These are phyloP conservation scores for Umbelopsis vinacea DNA, from an alignment of 192 early-diverging fungal species.

Conservation along the genomic window DNA sequence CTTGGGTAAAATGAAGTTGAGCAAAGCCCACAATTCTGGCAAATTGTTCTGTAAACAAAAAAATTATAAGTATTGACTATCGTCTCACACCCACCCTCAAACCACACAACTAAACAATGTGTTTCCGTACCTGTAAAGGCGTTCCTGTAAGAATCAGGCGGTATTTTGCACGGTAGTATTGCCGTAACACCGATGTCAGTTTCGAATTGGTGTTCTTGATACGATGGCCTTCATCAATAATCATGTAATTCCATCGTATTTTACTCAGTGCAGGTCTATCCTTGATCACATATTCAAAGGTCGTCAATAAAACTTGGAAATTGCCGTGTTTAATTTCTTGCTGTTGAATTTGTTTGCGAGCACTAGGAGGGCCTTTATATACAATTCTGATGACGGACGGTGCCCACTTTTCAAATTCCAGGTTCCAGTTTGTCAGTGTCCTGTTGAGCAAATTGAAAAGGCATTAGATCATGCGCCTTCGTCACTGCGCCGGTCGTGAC, in stretches of 20 bases:
- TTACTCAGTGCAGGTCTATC: slow-evolving; percentile 84
- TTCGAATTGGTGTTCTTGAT: slow-evolving; percentile 97
- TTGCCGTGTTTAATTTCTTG: slow-evolving; percentile 73
- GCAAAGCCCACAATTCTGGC: slow-evolving; percentile 93
- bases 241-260: slow-evolving; percentile 97
- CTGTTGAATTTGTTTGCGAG: slow-evolving; percentile 74
- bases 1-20: slow-evolving; percentile 96
- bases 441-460: slow-evolving; percentile 30
- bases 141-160: slow-evolving; percentile 97
- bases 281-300: slow-evolving; percentile 96
- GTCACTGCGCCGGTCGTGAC: not conserved
- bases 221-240: slow-evolving; percentile 99
- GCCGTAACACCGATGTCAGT: slow-evolving; percentile 81
- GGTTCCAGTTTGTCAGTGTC: slow-evolving; percentile 95
- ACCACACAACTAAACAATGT: too few relatives aligned
- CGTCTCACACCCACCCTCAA: too few relatives aligned
- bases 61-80: not conserved
- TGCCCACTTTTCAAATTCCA: slow-evolving; percentile 99
- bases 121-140: slow-evolving; percentile 77
- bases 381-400: slow-evolving; percentile 85
- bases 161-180: slow-evolving; percentile 90
- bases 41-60: slow-evolving; percentile 80
- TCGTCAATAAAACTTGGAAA: slow-evolving; percentile 96
- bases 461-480: not conserved
- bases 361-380: slow-evolving; percentile 87